Base-by-base conservation (phyloP, 2,329 filamentous ascomycete species). In the Chrysoporthe deuterocubensis region DNA sequence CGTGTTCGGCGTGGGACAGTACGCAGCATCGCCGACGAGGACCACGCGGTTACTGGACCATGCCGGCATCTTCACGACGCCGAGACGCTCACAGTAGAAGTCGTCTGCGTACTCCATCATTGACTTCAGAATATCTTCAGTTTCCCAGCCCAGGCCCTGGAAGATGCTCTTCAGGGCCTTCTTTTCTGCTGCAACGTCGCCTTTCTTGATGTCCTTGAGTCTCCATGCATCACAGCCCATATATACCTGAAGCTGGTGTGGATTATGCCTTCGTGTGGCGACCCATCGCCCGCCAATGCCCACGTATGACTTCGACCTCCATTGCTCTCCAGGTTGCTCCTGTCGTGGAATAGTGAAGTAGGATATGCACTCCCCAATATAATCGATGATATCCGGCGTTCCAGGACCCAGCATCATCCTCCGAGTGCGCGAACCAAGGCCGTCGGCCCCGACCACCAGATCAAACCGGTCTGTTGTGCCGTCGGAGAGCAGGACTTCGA, bases 381-480 rank as follows among this genome's bases (percentile, higher is more conserved):
- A 64, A 4, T 50, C 26, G 4, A 57, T 37, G 4, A 65, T 21
- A 16, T 54, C 46, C 2, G 69, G 63, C 11, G 60, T 56, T n/a
- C 72, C 72, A 0, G 72, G 37, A 5, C 71, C 75, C 0, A 83
- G 71, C 71, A 84, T 80, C 65, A 80, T 77, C 54, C 74, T 79
- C n/a, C 84, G 78, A 18, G 82, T 81, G 37, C 78, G 78, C 0
- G 85, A 88, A 1, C 80, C 78, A 21, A 83, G 78, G 0, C 86
- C 86, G 66, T 88, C 86, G 4, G 84, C 84, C 6, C 82, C 85
- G 57, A 88, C 80, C 0, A 88, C 72, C 0, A 88, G 71, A 69
- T 88, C 85, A 69, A 78, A 88, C 1, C 72, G 74, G 37, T 79
- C 78, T 4, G 71, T 74, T 0, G 73, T 72, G 8, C 83, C 83